Conservation (phyloP, 2,329 filamentous ascomycete genomes). For the Fusarium sp. region DNA sequence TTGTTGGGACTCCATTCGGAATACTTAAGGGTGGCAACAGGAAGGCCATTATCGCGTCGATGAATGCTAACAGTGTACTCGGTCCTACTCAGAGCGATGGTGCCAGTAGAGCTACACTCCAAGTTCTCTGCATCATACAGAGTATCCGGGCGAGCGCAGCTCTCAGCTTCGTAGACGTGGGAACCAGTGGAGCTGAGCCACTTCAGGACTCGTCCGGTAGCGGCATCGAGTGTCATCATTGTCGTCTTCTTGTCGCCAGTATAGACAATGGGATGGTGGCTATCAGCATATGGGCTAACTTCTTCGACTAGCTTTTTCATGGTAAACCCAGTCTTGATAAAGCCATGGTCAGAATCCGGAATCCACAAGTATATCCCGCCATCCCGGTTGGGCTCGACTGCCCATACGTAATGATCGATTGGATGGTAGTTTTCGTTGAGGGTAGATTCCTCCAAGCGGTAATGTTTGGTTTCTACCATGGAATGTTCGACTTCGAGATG, state of each 20-base stretch:
- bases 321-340: constrained; percentile 77
- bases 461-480: constrained; percentile 91
- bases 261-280: constrained; percentile 84
- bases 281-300: constrained; percentile 79
- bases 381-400: constrained; percentile 90
- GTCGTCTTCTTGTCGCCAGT: constrained; percentile 92
- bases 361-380: constrained; percentile 90
- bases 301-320: constrained; percentile 92
- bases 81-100: constrained; percentile 84
- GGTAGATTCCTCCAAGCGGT: constrained; percentile 75
- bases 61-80: constrained; percentile 93
- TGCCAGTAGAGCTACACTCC: constrained; percentile 84
- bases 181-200: constrained; percentile 83
- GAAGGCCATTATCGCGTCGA: constrained; percentile 77
- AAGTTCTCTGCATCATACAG: constrained; percentile 75
- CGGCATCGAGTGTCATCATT: constrained; percentile 89
- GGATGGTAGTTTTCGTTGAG: constrained; percentile 70
- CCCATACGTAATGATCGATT: constrained; percentile 92
- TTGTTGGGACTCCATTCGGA: constrained; percentile 96
- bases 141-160: constrained; percentile 78
- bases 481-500: constrained; percentile 85
- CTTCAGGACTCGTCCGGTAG: constrained; percentile 83
- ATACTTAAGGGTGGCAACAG: constrained; percentile 90
- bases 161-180: constrained; percentile 77
- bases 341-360: constrained; percentile 69